Evolutionary conservation across 75 land plant genomes (phyloP), one percentile per base, ranked within the genome.

Genomic region (Pseudotsuga menziesii): DNA sequence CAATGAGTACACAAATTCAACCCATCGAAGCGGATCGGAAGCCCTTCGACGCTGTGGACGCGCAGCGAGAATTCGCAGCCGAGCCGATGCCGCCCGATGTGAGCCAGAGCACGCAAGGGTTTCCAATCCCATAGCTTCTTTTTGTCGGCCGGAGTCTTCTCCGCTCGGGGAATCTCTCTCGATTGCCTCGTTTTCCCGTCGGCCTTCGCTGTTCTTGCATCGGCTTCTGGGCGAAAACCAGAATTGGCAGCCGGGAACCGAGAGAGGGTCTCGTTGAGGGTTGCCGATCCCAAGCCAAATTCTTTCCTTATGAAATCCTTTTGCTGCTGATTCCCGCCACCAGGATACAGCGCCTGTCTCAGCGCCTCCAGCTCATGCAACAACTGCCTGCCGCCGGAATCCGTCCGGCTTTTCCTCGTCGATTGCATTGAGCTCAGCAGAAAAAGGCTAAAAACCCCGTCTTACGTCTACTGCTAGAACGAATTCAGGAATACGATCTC

Each of bases 91-190:
- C 85, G 88, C 4, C 93, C 81, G n/a, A 92, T 76, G 75, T 90
- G 90, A 36, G 95, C 83, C 13, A 97, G 78, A 3, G 94, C 89
- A 35, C 89, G 85, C 54, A 94, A 76, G 1, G 97, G 88, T 81
- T 85, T 93, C 98, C 96, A 93, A 54, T 79, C 85, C 98, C 98
- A 95, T 36, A 91, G 23, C 58, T 76, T 85, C 82, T 84, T 84
- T 29, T 80, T 80, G 66, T 87, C 80, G 0, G 74, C 48, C 2
- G 83, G 32, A n/a, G 6, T 58, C 59, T 76, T 76, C 12, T 25
- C 75, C 63, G 63, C 29, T 72, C 39, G 29, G 39, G 73, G 27
- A 2, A 7, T 27, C 73, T 72, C 71, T 11, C 62, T 63, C 32
- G 70, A 63, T 16, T 76, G 56, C 35, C 56, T 32, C n/a, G 41